These are phyloP conservation scores for Narthecium ossifragum DNA, from an alignment of 106 monocot species.

Conservation along the genomic window DNA sequence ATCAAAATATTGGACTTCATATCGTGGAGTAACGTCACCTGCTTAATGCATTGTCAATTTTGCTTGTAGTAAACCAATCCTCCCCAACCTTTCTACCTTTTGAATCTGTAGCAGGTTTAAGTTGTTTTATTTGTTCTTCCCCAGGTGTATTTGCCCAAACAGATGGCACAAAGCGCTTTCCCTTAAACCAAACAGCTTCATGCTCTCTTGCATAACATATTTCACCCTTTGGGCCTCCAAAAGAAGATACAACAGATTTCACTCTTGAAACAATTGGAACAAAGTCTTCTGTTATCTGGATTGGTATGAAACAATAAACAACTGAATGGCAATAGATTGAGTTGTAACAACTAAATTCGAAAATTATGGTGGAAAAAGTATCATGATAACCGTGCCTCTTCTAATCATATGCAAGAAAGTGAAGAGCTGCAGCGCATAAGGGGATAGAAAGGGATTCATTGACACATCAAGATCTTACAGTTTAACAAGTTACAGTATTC, in stretches of 20 bases:
- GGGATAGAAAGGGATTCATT: too few relatives aligned
- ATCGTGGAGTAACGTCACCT: constrained; percentile 35
- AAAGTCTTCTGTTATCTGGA: constrained; percentile 78
- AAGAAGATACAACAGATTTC: constrained; percentile 62
- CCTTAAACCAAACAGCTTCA: constrained; percentile 96
- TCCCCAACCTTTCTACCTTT: constrained; percentile 97
- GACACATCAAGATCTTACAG: too few relatives aligned
- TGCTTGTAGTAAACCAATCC: constrained; percentile 89
- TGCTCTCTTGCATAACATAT: constrained; percentile 89
- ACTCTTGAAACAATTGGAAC: constrained; percentile 75
- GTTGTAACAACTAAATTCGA: too few relatives aligned
- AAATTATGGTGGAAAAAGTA: too few relatives aligned
- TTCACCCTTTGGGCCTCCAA: constrained; percentile 84
- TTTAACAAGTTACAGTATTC: too few relatives aligned
- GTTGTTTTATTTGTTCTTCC: constrained; percentile 88
- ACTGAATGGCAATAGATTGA: too few relatives aligned
- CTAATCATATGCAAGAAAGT: too few relatives aligned
- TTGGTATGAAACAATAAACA: neutral
- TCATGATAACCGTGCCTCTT: too few relatives aligned
- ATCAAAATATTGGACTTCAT: neutral
- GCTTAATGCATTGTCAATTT: constrained; percentile 79
- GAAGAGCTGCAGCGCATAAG: too few relatives aligned
- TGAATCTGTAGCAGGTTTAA: constrained; percentile 76
- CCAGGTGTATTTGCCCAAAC: constrained; percentile 85
- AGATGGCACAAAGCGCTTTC: constrained; percentile 69